Evolutionary conservation across 768 basidiomycete species (phyloP).

Genomic region (Lanmaoa pseudosensibilis): DNA sequence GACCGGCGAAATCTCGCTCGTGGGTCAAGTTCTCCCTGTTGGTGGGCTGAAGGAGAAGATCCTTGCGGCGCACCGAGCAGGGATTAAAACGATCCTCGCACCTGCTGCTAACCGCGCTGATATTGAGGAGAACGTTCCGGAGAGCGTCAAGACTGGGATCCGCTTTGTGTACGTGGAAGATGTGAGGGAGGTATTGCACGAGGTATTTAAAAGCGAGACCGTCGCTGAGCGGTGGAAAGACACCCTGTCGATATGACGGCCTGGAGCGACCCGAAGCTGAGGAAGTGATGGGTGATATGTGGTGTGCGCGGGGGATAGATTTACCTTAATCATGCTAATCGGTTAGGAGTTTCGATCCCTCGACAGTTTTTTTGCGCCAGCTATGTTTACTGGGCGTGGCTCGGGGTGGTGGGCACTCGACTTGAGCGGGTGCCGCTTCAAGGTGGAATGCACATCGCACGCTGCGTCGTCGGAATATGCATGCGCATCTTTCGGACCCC

Average conservation of each 20-base stretch:
- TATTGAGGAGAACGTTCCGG: constrained; percentile 96
- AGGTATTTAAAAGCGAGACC: constrained; percentile 73
- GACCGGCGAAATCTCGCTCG: constrained; percentile 97
- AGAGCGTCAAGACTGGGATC: constrained; percentile 93
- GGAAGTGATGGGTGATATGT: neutral
- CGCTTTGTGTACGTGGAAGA: constrained; percentile 94
- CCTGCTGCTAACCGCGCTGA: constrained; percentile 89
- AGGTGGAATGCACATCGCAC: neutral
- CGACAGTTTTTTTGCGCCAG: neutral
- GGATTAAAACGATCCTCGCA: constrained; percentile 88
- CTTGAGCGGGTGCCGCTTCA: neutral
- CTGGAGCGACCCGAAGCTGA: neutral
- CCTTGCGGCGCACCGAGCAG: constrained; percentile 93
- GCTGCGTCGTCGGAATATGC: neutral
- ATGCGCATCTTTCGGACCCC: neutral
- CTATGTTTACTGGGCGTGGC: neutral
- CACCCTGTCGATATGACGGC: constrained; percentile 40
- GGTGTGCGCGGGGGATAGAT: neutral
- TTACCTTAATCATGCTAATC: constrained; percentile 3
- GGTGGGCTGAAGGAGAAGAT: constrained; percentile 97
- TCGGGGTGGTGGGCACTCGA: neutral
- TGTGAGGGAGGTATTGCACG: constrained; percentile 83
- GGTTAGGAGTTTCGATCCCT: neutral
- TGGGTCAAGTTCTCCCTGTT: constrained; percentile 94
- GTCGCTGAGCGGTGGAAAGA: constrained; percentile 68